Evolutionary conservation across 2,329 filamentous ascomycete genomes (phyloP).

Genomic region (Xylaria arbuscula): DNA sequence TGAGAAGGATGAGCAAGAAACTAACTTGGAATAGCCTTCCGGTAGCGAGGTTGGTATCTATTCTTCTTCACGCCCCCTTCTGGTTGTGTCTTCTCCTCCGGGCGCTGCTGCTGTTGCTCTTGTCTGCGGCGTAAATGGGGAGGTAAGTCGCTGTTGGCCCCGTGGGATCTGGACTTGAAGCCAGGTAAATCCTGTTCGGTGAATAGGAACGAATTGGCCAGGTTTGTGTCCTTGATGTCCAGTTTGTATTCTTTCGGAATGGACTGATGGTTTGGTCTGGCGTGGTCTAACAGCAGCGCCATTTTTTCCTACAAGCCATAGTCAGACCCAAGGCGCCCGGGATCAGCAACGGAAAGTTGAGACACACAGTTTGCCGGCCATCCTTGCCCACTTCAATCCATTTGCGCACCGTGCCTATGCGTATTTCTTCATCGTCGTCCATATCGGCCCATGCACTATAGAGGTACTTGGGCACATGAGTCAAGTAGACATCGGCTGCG

Average conservation of each 20-base stretch:
- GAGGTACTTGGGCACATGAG: slow-evolving; percentile 81
- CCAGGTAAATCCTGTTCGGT: slow-evolving; percentile 92
- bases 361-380: slow-evolving; percentile 55
- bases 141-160: slow-evolving; percentile 69
- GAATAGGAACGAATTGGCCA: slow-evolving; percentile 90
- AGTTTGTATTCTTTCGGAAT: slow-evolving; percentile 92
- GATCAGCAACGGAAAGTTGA: not conserved
- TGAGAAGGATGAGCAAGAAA: slow-evolving; percentile 49
- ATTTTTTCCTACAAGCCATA: slow-evolving; percentile 53
- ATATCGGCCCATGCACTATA: slow-evolving; percentile 83
- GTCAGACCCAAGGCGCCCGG: slow-evolving; percentile 41
- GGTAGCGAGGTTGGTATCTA: slow-evolving; percentile 69
- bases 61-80: slow-evolving; percentile 59
- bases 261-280: slow-evolving; percentile 73
- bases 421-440: slow-evolving; percentile 83
- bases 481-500: slow-evolving; percentile 71
- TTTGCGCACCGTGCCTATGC: slow-evolving; percentile 78
- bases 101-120: slow-evolving; percentile 52
- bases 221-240: slow-evolving; percentile 70
- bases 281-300: slow-evolving; percentile 75
- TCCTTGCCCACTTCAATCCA: slow-evolving; percentile 65
- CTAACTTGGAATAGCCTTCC: slow-evolving; percentile 80
- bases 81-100: slow-evolving; percentile 59
- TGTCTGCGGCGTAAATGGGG: slow-evolving; percentile 62
- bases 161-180: slow-evolving; percentile 71